These are phyloP conservation scores for Cyberlindnera mycetangii DNA, from an alignment of 805 yeast genomes.

Conservation along the genomic window DNA sequence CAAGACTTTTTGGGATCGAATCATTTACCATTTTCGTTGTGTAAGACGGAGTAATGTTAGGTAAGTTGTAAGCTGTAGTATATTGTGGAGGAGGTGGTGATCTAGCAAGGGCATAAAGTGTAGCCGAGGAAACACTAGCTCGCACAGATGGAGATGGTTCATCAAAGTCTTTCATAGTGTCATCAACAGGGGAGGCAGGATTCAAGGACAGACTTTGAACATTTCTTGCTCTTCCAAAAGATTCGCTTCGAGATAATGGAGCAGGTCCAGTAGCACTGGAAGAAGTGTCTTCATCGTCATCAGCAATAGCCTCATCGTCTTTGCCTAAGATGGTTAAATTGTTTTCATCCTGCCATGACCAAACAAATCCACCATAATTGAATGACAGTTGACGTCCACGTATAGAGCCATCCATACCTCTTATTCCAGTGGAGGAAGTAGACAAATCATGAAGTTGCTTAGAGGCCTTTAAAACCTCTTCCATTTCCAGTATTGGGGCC, in stretches of 20 bases:
- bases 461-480: conserved; percentile 28
- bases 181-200: conserved; percentile 2
- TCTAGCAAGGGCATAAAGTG: neutral
- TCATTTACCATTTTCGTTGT: neutral
- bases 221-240: conserved; percentile 1
- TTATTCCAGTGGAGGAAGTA: conserved; percentile 1
- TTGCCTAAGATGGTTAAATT: conserved; percentile 22
- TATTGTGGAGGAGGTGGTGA: neutral
- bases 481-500: conserved; percentile 24
- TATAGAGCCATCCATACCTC: conserved; percentile 1
- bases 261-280: neutral
- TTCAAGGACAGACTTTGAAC: neutral
- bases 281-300: conserved; percentile 8
- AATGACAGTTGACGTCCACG: conserved; percentile 17
- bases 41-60: neutral
- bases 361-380: conserved; percentile 29
- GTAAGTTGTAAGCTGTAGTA: neutral
- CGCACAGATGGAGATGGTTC: neutral
- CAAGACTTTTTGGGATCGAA: conserved; percentile 23
- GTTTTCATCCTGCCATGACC: conserved; percentile 27
- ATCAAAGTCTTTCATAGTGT: neutral
- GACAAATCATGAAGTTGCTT: conserved; percentile 28
- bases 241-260: neutral
- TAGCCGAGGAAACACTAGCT: neutral
- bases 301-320: conserved; percentile 17